Evolutionary conservation across 208 protist genomes (phyloP).

Genomic region (Angomonas desouzai): DNA sequence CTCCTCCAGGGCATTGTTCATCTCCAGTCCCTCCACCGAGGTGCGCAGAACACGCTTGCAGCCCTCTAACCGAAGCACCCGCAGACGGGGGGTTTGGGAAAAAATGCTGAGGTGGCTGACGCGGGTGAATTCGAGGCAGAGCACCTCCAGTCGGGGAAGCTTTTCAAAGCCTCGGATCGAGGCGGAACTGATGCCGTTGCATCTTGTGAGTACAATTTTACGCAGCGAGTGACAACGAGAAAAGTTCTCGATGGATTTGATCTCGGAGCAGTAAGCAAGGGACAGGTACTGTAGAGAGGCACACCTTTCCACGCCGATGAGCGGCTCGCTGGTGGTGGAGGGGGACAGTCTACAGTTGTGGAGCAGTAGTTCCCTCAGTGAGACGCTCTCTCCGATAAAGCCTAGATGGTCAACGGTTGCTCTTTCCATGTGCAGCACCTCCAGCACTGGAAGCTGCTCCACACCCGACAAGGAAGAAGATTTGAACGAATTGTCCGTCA

Average conservation of each 20-base stretch:
- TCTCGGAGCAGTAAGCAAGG: slow-evolving; percentile 40
- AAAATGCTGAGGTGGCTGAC: slow-evolving; percentile 37
- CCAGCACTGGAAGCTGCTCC: slow-evolving; percentile 34
- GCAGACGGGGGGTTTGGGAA: slow-evolving; percentile 22
- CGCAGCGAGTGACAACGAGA: slow-evolving; percentile 32
- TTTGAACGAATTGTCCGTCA: slow-evolving; percentile 32
- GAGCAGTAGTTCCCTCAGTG: slow-evolving; percentile 40
- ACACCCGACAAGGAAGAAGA: slow-evolving; percentile 32
- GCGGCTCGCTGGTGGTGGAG: slow-evolving; percentile 1
- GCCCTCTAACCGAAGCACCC: slow-evolving; percentile 35
- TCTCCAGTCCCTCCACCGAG: slow-evolving; percentile 46
- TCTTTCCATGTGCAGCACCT: slow-evolving; percentile 55
- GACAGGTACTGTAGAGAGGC: slow-evolving; percentile 41
- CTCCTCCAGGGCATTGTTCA: slow-evolving; percentile 28
- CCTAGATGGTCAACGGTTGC: slow-evolving; percentile 31
- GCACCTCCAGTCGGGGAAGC: slow-evolving; percentile 33
- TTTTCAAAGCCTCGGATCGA: slow-evolving; percentile 35
- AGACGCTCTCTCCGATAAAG: slow-evolving; percentile 35
- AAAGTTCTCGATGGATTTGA: slow-evolving; percentile 35
- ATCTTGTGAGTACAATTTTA: slow-evolving; percentile 41
- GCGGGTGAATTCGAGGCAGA: slow-evolving; percentile 60
- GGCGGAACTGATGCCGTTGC: slow-evolving; percentile 42
- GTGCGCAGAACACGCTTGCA: slow-evolving; percentile 58
- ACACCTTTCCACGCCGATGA: slow-evolving; percentile 38
- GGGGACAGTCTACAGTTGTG: slow-evolving; percentile 45